Percentiles rank a stretch among this genome's conserved stretches.
phyloP scores from a whole-genome alignment of 1,139 yeast species.

The Scheffersomyces insectosa region DNA sequence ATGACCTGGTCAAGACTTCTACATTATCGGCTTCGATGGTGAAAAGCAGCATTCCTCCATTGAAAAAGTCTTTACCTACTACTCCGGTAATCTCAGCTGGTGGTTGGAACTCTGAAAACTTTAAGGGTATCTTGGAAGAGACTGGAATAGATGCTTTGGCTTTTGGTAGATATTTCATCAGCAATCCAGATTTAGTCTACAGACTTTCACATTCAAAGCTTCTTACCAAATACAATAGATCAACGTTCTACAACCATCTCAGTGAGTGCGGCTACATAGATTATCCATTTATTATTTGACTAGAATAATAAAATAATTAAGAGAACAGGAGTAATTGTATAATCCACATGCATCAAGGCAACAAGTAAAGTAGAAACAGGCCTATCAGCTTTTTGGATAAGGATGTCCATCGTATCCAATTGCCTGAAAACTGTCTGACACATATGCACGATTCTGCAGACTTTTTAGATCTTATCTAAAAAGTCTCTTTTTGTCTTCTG shows the following conservation, averaged over 20 bases:
- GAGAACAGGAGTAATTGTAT: too few species aligned
- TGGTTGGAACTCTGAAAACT: conserved; percentile 31
- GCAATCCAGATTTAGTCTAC: conserved; percentile 54
- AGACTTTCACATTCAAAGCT: conserved; percentile 45
- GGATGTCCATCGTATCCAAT: too few species aligned
- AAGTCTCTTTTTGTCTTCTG: too few species aligned
- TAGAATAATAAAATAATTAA: too few species aligned
- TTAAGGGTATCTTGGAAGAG: conserved; percentile 11
- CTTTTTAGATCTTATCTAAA: too few species aligned
- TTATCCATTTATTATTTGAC: neutral
- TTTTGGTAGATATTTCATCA: conserved; percentile 47
- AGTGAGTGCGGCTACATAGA: neutral
- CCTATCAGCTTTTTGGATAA: too few species aligned
- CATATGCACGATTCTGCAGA: too few species aligned
- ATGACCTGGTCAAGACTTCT: conserved; percentile 11
- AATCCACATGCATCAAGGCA: too few species aligned
- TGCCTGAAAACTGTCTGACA: too few species aligned
- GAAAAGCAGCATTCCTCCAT: conserved; percentile 17
- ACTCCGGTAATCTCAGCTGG: conserved; percentile 14
- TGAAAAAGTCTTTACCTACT: neutral
- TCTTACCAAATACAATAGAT: conserved; percentile 20
- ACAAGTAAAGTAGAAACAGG: too few species aligned
- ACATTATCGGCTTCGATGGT: conserved; percentile 12
- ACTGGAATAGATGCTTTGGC: conserved; percentile 29
- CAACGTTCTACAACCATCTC: conserved; percentile 5